Conservation (phyloP, 768 basidiomycete genomes). For the Boletellus sp. region DNA sequence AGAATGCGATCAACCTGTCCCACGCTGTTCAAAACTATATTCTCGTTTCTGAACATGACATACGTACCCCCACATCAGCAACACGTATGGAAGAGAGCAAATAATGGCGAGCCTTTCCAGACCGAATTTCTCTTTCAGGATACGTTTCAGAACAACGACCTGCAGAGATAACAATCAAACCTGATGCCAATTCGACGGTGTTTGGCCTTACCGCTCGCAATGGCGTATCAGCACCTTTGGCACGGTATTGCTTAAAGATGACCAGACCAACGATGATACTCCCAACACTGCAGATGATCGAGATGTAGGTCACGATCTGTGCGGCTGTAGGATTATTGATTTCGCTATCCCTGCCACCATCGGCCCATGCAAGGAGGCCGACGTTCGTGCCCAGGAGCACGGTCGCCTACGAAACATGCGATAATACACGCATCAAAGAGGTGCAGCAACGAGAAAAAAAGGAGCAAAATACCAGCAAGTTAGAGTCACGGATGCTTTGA, state of each 20-base stretch:
- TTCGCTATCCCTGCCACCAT: not conserved
- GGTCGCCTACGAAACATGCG: conserved; percentile 18
- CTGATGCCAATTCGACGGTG: not conserved
- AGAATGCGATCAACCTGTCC: conserved; percentile 34
- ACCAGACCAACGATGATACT: conserved; percentile 29
- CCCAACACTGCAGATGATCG: conserved; percentile 27
- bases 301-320: conserved; percentile 28
- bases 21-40: not conserved
- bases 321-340: conserved; percentile 10
- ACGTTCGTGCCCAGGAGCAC: conserved; percentile 26
- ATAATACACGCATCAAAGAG: not conserved
- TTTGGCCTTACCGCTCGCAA: conserved; percentile 21
- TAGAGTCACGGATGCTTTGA: conserved; percentile 31
- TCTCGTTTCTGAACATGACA: not conserved
- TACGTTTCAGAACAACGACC: conserved; percentile 27
- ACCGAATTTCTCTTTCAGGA: conserved; percentile 24
- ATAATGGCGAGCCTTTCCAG: conserved; percentile 37
- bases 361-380: conserved; percentile 23
- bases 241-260: conserved; percentile 33
- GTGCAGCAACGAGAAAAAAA: not conserved
- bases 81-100: conserved; percentile 39
- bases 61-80: conserved; percentile 39
- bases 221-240: conserved; percentile 31
- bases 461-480: conserved; percentile 20
- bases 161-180: conserved; percentile 6